These are phyloP conservation scores for Coprinopsis strossmayeri DNA, from an alignment of 768 basidiomycete genomes.

Conservation along the genomic window DNA sequence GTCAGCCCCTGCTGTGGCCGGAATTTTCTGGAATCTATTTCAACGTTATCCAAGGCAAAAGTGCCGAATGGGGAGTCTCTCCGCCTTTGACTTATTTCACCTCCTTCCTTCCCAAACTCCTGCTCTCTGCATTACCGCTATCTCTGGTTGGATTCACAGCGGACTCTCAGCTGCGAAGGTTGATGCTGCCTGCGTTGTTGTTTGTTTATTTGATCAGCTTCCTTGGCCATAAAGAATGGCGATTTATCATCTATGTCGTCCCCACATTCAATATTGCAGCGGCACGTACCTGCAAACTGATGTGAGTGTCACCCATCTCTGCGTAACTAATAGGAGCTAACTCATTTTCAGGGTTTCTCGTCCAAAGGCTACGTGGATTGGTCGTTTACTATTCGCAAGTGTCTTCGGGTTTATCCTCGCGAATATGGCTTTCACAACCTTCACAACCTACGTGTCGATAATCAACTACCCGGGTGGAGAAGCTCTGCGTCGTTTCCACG, in stretches of 20 bases:
- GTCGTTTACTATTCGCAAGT: conserved; percentile 37
- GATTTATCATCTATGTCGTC: conserved; percentile 86
- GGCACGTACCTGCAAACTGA: conserved; percentile 51
- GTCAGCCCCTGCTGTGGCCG: conserved; percentile 71
- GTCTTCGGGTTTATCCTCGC: conserved; percentile 40
- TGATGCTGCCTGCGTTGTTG: conserved; percentile 43
- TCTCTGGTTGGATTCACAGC: conserved; percentile 42
- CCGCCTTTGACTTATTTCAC: conserved; percentile 64
- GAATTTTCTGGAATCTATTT: conserved; percentile 75
- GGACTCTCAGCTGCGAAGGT: conserved; percentile 42
- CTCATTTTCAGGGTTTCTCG: conserved; percentile 31
- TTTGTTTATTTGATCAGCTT: conserved; percentile 64
- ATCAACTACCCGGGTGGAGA: conserved; percentile 88
- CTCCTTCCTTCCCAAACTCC: conserved; percentile 67
- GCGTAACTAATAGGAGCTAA: not conserved
- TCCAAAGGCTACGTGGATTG: conserved; percentile 41
- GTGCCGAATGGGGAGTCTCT: conserved; percentile 89
- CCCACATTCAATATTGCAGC: conserved; percentile 79
- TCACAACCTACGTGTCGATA: conserved; percentile 54
- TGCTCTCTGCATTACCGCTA: conserved; percentile 59
- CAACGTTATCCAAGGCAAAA: conserved; percentile 84
- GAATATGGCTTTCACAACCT: conserved; percentile 47
- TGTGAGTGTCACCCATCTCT: conserved; percentile 46
- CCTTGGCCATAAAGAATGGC: conserved; percentile 95
- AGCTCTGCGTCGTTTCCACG: conserved; percentile 61